Evolutionary conservation across 805 yeast genomes (phyloP).

Genomic region (Candida michaelii): DNA sequence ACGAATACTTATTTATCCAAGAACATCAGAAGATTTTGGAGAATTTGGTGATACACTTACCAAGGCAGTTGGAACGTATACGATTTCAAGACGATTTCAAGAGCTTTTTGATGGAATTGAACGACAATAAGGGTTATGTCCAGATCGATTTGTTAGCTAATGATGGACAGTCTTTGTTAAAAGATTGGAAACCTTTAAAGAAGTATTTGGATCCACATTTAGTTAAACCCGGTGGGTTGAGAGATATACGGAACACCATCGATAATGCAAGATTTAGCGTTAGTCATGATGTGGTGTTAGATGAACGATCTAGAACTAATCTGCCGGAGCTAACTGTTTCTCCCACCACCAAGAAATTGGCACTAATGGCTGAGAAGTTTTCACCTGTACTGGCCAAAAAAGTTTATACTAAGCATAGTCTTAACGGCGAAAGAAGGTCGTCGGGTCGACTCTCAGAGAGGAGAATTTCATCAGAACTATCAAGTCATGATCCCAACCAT

Average conservation of each 20-base stretch:
- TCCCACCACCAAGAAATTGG: neutral
- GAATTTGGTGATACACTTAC: slow-evolving; percentile 6
- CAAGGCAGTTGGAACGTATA: slow-evolving; percentile 4
- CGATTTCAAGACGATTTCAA: neutral
- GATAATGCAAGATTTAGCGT: slow-evolving; percentile 4
- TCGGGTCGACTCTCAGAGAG: neutral
- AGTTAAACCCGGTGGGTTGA: neutral
- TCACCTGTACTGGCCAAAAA: neutral
- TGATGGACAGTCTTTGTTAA: neutral
- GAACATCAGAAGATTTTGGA: slow-evolving; percentile 5
- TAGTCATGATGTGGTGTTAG: neutral
- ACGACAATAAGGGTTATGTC: slow-evolving; percentile 9
- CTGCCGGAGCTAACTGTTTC: neutral
- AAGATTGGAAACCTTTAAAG: neutral
- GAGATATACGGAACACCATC: neutral
- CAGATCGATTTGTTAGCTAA: neutral
- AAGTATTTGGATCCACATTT: neutral
- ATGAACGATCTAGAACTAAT: neutral
- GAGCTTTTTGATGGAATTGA: slow-evolving; percentile 4
- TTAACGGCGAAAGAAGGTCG: neutral
- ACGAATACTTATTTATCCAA: slow-evolving; percentile 6
- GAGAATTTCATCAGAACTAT: neutral
- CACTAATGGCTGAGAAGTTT: neutral
- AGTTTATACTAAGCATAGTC: neutral
- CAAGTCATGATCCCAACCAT: neutral